A percentile compares a stretch with the other conserved stretches of the same genome.
These are phyloP conservation scores for Uncinocarpus reesii DNA, from an alignment of 2,329 filamentous ascomycete genomes.

Conservation along the genomic window DNA sequence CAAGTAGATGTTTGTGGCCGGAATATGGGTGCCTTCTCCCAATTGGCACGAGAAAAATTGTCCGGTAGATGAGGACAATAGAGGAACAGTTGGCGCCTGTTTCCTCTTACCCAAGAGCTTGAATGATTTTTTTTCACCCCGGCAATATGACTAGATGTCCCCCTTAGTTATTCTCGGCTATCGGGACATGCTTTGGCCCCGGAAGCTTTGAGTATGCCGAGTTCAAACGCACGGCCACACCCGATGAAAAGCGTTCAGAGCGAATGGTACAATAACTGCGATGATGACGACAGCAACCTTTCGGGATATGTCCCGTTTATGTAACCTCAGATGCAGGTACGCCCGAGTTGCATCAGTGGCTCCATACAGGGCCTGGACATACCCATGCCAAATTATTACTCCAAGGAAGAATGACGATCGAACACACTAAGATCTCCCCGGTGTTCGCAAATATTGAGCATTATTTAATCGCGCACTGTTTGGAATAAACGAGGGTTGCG, in stretches of 20 bases:
- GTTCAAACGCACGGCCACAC: background rate
- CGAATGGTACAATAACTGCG: too few species aligned
- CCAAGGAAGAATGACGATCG: slow-evolving; percentile 1
- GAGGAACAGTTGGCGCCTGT: too few species aligned
- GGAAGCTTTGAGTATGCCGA: background rate
- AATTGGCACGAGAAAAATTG: background rate
- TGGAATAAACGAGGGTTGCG: background rate
- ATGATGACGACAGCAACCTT: background rate
- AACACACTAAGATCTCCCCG: background rate
- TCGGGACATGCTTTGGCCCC: too few species aligned
- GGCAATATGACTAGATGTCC: too few species aligned
- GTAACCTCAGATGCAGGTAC: slow-evolving; percentile 10
- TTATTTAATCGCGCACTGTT: slow-evolving; percentile 3
- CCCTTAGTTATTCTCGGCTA: too few species aligned
- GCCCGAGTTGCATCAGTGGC: slow-evolving; percentile 1
- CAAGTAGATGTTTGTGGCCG: too few species aligned
- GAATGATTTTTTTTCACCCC: too few species aligned
- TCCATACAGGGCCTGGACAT: slow-evolving; percentile 2
- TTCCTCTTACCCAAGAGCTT: too few species aligned
- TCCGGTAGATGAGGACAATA: background rate
- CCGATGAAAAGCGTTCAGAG: background rate
- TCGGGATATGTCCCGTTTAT: background rate
- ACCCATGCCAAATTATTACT: background rate
- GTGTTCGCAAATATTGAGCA: too few species aligned
- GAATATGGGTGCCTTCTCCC: background rate